These are phyloP conservation scores for Cladophialophora yegresii DNA, from an alignment of 2,329 filamentous ascomycete genomes.

Conservation along the genomic window DNA sequence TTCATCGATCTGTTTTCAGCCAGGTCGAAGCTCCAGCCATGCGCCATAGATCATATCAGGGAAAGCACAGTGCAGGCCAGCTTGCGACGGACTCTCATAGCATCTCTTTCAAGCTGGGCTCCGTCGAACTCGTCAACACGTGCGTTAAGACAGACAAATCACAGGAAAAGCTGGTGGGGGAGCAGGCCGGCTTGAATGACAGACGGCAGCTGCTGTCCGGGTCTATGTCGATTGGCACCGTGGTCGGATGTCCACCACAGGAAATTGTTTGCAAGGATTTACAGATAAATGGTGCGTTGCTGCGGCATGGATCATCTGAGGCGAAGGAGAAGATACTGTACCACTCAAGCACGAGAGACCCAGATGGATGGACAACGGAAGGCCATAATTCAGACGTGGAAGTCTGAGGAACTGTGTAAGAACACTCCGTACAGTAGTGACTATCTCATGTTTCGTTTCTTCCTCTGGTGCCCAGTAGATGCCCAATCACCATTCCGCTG, in stretches of 20 bases:
- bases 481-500: background rate
- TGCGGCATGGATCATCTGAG: background rate
- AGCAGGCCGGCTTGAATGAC: background rate
- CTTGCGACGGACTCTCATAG: conserved; percentile 5
- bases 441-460: too few relatives aligned
- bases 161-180: too few relatives aligned
- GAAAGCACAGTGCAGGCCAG: conserved; percentile 11
- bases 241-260: background rate
- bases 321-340: background rate
- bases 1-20: conserved; percentile 37
- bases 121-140: background rate
- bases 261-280: background rate
- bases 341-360: background rate
- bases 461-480: too few relatives aligned
- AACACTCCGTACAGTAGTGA: too few relatives aligned
- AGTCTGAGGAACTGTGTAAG: too few relatives aligned
- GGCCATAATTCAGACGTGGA: background rate
- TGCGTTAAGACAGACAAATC: too few relatives aligned
- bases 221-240: background rate
- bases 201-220: background rate
- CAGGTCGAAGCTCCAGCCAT: background rate
- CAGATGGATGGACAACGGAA: background rate
- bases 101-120: conserved; percentile 5
- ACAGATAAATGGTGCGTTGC: background rate
- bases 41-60: background rate